Evolutionary conservation across 495 filamentous ascomycete genomes (phyloP), one percentile per base, ranked within the genome.

Genomic region (Parmelia sp.): DNA sequence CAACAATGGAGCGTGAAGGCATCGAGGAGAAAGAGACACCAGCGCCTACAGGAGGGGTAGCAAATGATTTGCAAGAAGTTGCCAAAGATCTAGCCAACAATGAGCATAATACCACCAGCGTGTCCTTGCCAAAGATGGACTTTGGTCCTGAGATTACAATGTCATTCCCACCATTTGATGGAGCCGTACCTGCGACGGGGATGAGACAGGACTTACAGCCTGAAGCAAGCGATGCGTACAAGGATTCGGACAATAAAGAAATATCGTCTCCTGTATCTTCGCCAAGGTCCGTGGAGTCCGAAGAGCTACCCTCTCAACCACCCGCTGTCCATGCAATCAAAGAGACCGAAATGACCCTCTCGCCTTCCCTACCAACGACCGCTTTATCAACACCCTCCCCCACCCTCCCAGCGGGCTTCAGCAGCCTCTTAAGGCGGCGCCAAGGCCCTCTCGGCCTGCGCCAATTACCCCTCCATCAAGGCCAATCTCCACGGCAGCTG

Each of bases 381-480:
- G 33, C 51, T 21, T 33, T 60, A 37, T 49, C 57, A 36, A 51
- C 42, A 47, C 42, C 58, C 19, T 60, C 61, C n/a, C 65, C 64
- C 27, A 40, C 57, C 25, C 67, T 71, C 21, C 64, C 66, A 3
- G 61, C 64, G 31, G 69, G 69, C 39, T 71, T 71, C 61, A 71
- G 69, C 49, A 71, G 67, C 53, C 58, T 71, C 25, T 55, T 62
- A 14, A 36, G 58, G n/a, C 57, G 69, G 47, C 60, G 67, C 6
- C 66, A 68, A 63, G 64, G 51, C 19, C 57, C 66, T 21, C 53
- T 64, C n/a, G 40, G 55, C 31, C 61, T 42, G 25, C 60, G 60
- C 40, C 57, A 60, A n/a, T 57, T 69, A 37, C 60, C 64, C 27
- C 60, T 71, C 3, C 51, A 66, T 12, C 65, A 55, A 51, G 56